Percentiles rank a stretch among this genome's conserved stretches.
These are phyloP conservation scores for Panaeolus cyanescens DNA, from an alignment of 768 basidiomycete species.

Conservation along the genomic window DNA sequence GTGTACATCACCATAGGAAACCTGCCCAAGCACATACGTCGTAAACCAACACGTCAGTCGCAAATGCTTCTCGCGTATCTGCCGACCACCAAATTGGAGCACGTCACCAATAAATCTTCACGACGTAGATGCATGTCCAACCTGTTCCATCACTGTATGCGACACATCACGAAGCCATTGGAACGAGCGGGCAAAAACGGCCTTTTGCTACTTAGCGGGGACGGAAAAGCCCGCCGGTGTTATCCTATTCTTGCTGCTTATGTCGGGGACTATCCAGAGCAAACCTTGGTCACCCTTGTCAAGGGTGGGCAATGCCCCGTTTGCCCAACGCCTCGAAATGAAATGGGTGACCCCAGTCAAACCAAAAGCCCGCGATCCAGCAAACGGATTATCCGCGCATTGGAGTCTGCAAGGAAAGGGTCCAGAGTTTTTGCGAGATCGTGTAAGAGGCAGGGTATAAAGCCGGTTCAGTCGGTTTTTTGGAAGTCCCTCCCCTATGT, in stretches of 20 bases:
- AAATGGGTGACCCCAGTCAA: conserved; percentile 18
- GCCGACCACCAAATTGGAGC: conserved; percentile 34
- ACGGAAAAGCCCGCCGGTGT: conserved; percentile 29
- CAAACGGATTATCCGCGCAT: conserved; percentile 17
- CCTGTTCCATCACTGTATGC: conserved; percentile 40
- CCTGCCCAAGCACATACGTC: conserved; percentile 38
- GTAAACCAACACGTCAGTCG: conserved; percentile 34
- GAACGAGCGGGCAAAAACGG: conserved; percentile 23
- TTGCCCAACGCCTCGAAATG: conserved; percentile 18
- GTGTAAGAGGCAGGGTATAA: conserved; percentile 22
- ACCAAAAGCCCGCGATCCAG: conserved; percentile 11
- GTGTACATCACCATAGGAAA: conserved; percentile 53
- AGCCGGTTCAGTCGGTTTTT: conserved; percentile 35
- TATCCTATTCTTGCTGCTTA: conserved; percentile 42
- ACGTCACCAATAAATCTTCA: conserved; percentile 24
- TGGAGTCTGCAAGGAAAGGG: conserved; percentile 24
- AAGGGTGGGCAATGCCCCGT: conserved; percentile 29
- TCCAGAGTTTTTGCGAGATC: conserved; percentile 11
- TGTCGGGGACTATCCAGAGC: conserved; percentile 46
- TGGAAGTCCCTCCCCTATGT: conserved; percentile 40
- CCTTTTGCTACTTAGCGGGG: conserved; percentile 28
- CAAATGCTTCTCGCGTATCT: conserved; percentile 41
- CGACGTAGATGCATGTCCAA: conserved; percentile 22
- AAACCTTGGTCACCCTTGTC: conserved; percentile 33
- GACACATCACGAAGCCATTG: conserved; percentile 29